A percentile compares a stretch with the other conserved stretches of the same genome.
phyloP scores from a whole-genome alignment of 2,329 filamentous ascomycete species.

The Ampelomyces quisqualis region DNA sequence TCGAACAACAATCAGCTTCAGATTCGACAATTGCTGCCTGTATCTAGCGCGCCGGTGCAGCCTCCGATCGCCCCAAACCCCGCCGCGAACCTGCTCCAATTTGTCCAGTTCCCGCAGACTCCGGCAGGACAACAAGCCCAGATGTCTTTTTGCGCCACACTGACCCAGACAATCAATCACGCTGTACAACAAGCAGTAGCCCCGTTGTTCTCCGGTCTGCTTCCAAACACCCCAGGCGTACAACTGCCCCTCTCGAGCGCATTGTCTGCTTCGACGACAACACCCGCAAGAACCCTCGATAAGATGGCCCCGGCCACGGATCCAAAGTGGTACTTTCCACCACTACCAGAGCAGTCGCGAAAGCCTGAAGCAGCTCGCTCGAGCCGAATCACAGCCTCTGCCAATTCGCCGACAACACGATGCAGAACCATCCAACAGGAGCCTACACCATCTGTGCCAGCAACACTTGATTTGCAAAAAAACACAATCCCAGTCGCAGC shows the following conservation, averaged over 20 bases:
- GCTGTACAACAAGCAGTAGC: conserved; percentile 29
- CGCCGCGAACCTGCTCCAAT: conserved; percentile 21
- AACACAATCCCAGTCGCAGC: not conserved
- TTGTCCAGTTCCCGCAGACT: conserved; percentile 33
- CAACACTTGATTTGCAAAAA: not conserved
- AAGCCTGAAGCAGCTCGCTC: conserved; percentile 7
- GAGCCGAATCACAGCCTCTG: conserved; percentile 9
- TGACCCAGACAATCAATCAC: conserved; percentile 27
- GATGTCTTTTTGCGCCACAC: conserved; percentile 24
- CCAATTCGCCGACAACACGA: not conserved
- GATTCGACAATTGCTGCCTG: conserved; percentile 1
- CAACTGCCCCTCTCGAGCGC: conserved; percentile 6
- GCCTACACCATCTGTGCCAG: not conserved
- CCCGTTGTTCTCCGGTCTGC: conserved; percentile 20
- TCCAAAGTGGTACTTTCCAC: conserved; percentile 32
- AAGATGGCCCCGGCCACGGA: conserved; percentile 27
- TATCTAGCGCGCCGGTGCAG: conserved; percentile 2
- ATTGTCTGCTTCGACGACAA: conserved; percentile 6
- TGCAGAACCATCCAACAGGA: not conserved
- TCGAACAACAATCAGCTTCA: not conserved
- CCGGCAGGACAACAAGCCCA: conserved; percentile 33
- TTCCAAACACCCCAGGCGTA: conserved; percentile 11
- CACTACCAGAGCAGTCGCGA: conserved; percentile 13
- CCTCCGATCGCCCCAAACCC: conserved; percentile 18
- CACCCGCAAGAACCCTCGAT: conserved; percentile 7